Conservation (phyloP, 257 asterid genomes). For the Rehmannia glutinosa region DNA sequence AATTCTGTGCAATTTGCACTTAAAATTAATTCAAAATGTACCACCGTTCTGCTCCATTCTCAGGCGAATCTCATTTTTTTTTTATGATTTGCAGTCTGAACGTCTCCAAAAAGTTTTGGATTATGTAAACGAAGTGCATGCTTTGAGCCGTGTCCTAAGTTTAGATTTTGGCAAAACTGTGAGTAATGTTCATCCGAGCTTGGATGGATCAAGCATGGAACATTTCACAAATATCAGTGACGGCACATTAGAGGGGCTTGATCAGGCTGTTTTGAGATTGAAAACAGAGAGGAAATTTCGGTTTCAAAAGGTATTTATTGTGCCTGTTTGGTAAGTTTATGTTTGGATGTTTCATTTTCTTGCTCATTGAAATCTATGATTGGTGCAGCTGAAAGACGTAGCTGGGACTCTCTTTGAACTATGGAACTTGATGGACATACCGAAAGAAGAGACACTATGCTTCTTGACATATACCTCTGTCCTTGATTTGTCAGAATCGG, state of each 20-base stretch:
- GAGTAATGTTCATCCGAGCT: slow-evolving; percentile 81
- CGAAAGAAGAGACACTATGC: slow-evolving; percentile 51
- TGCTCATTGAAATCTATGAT: slow-evolving; percentile 21
- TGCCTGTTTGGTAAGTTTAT: slow-evolving; percentile 1
- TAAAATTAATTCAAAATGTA: too few relatives aligned
- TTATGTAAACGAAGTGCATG: slow-evolving; percentile 81
- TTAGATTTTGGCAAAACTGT: slow-evolving; percentile 80
- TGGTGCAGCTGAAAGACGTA: slow-evolving; percentile 77
- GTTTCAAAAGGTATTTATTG: slow-evolving; percentile 73
- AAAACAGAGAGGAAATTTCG: slow-evolving; percentile 74
- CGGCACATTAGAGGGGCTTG: slow-evolving; percentile 70
- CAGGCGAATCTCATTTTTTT: slow-evolving; percentile 15
- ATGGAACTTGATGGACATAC: slow-evolving; percentile 86
- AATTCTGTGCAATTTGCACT: not conserved
- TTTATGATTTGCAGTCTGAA: slow-evolving; percentile 56
- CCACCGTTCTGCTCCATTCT: too few relatives aligned
- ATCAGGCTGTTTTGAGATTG: slow-evolving; percentile 57
- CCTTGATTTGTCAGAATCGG: slow-evolving; percentile 57
- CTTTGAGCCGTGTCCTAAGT: slow-evolving; percentile 66
- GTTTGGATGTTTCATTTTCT: slow-evolving; percentile 1
- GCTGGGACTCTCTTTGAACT: slow-evolving; percentile 67
- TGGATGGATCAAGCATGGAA: slow-evolving; percentile 56
- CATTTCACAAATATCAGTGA: slow-evolving; percentile 77
- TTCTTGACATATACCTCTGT: slow-evolving; percentile 54
- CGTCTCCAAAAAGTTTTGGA: slow-evolving; percentile 76